A percentile compares a stretch with the other conserved stretches of the same genome.
Evolutionary conservation across 2,329 filamentous ascomycete genomes (phyloP).

Genomic region (Claviceps sp.): DNA sequence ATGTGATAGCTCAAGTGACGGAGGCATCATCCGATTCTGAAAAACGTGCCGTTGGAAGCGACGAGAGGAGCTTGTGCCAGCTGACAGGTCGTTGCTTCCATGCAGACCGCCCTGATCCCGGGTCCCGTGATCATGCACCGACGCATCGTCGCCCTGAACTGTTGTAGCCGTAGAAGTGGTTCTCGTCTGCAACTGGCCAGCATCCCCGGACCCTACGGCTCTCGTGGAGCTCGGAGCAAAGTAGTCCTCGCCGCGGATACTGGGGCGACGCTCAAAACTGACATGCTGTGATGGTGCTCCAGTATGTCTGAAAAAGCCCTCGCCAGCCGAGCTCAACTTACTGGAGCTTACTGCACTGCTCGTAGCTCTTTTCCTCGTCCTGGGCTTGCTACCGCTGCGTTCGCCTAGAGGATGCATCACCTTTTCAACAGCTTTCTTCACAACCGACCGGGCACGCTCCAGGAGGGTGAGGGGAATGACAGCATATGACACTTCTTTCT

Average conservation of each 20-base stretch:
- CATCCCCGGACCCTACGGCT: slow-evolving; percentile 17
- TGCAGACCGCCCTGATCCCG: background rate
- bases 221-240: slow-evolving; percentile 26
- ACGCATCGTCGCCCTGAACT: slow-evolving; percentile 14
- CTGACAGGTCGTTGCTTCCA: slow-evolving; percentile 11
- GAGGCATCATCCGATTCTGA: slow-evolving; percentile 28
- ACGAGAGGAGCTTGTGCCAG: slow-evolving; percentile 6
- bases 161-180: slow-evolving; percentile 9
- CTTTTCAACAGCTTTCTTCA: slow-evolving; percentile 54
- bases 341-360: slow-evolving; percentile 46
- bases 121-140: slow-evolving; percentile 20
- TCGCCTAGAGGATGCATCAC: slow-evolving; percentile 49
- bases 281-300: slow-evolving; percentile 41
- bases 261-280: slow-evolving; percentile 38
- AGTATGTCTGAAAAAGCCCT: slow-evolving; percentile 30
- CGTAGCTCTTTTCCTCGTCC: slow-evolving; percentile 34
- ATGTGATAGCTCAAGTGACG: slow-evolving; percentile 27
- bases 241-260: slow-evolving; percentile 41
- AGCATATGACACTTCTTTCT: slow-evolving; percentile 76
- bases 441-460: slow-evolving; percentile 67
- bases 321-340: slow-evolving; percentile 34
- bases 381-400: slow-evolving; percentile 38
- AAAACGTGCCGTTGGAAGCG: slow-evolving; percentile 29
- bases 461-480: slow-evolving; percentile 83
- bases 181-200: slow-evolving; percentile 14